These are phyloP conservation scores for Meyerozyma sp. DNA, from an alignment of 1,139 yeast genomes.

Conservation along the genomic window DNA sequence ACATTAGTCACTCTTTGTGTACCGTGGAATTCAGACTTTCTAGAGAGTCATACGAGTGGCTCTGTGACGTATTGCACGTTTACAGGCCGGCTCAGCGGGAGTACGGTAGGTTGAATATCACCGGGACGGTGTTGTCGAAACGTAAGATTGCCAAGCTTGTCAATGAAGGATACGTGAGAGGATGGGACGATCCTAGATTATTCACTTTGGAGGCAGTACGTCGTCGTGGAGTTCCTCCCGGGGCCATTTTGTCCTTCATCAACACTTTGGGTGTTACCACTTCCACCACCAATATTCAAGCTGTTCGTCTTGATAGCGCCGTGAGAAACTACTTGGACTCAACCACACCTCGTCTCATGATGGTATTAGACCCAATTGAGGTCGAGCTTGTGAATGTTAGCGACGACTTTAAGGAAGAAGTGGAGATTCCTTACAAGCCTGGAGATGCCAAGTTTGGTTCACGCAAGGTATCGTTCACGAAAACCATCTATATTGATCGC, in stretches of 20 bases:
- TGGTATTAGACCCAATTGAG: slow-evolving; percentile 82
- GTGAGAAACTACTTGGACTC: slow-evolving; percentile 84
- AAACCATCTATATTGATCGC: slow-evolving; percentile 75
- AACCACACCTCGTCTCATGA: slow-evolving; percentile 92
- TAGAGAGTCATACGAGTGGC: slow-evolving; percentile 96
- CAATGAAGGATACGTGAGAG: slow-evolving; percentile 74
- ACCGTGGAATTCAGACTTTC: slow-evolving; percentile 91
- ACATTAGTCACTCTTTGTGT: slow-evolving; percentile 91
- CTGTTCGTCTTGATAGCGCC: slow-evolving; percentile 81
- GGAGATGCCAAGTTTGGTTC: slow-evolving; percentile 61
- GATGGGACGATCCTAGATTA: slow-evolving; percentile 98
- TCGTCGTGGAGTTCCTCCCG: slow-evolving; percentile 99
- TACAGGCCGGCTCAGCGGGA: slow-evolving; percentile 99
- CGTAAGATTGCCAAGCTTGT: slow-evolving; percentile 94
- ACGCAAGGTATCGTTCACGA: slow-evolving; percentile 73
- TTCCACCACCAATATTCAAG: slow-evolving; percentile 85
- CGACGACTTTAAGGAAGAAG: slow-evolving; percentile 64
- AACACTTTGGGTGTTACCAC: slow-evolving; percentile 97
- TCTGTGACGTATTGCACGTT: slow-evolving; percentile 91
- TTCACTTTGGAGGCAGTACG: slow-evolving; percentile 91
- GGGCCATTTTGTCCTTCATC: slow-evolving; percentile 88
- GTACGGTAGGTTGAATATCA: slow-evolving; percentile 90
- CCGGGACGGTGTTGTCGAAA: slow-evolving; percentile 92
- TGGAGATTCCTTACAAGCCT: slow-evolving; percentile 86
- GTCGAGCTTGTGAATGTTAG: slow-evolving; percentile 78